phyloP scores from a whole-genome alignment of 352 stramenopile genomes.

The Phytophthora capsici region DNA sequence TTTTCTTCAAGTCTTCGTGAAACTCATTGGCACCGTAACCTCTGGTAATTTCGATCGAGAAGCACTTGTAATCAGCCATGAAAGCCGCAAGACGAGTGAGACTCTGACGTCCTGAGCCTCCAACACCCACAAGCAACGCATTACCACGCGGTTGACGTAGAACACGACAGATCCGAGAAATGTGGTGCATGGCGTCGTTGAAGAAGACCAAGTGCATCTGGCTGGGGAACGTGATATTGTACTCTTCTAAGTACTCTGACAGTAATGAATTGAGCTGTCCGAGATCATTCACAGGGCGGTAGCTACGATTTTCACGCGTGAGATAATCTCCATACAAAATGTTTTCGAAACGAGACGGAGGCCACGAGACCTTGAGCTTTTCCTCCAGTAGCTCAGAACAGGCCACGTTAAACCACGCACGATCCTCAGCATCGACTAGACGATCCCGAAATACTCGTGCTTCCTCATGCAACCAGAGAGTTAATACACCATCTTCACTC shows the following conservation, averaged over 20 bases:
- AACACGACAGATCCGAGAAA: slow-evolving; percentile 93
- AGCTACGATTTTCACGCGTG: slow-evolving; percentile 78
- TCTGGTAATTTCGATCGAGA: slow-evolving; percentile 94
- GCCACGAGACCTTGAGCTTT: slow-evolving; percentile 68
- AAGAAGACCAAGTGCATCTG: slow-evolving; percentile 97
- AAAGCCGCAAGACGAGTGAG: slow-evolving; percentile 91
- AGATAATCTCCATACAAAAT: slow-evolving; percentile 93
- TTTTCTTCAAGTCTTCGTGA: slow-evolving; percentile 93
- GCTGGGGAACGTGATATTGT: slow-evolving; percentile 93
- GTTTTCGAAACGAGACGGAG: slow-evolving; percentile 73
- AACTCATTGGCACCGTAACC: slow-evolving; percentile 92
- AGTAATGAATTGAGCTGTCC: slow-evolving; percentile 79
- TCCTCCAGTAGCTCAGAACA: slow-evolving; percentile 80
- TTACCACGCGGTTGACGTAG: slow-evolving; percentile 93
- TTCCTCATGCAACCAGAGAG: slow-evolving; percentile 93
- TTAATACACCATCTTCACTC: slow-evolving; percentile 77
- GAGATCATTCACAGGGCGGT: slow-evolving; percentile 75
- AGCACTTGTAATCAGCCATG: slow-evolving; percentile 92
- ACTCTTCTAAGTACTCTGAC: slow-evolving; percentile 93
- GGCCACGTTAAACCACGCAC: slow-evolving; percentile 86
- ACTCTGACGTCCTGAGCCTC: slow-evolving; percentile 90
- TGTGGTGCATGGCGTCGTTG: slow-evolving; percentile 94
- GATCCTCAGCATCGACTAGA: slow-evolving; percentile 87
- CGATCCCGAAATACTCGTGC: slow-evolving; percentile 93
- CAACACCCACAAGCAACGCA: slow-evolving; percentile 92